A percentile compares a stretch with the other conserved stretches of the same genome.
Evolutionary conservation across 257 asterid species (phyloP).

Genomic region (Striga asiatica): DNA sequence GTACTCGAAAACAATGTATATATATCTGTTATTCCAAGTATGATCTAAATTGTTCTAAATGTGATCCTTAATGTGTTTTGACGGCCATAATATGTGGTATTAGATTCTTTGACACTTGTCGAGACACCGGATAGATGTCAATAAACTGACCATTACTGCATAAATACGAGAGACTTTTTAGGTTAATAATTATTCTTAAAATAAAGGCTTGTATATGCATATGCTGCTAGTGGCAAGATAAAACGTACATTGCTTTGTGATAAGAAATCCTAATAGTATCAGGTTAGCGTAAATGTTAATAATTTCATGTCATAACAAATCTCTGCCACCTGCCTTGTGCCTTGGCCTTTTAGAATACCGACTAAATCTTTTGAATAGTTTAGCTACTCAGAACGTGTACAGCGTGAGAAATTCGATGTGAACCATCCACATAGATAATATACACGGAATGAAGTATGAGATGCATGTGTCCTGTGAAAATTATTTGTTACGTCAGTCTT

Average conservation of each 20-base stretch:
- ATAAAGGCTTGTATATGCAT: background rate
- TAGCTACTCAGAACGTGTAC: background rate
- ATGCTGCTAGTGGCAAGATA: background rate
- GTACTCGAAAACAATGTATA: background rate
- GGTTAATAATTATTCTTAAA: background rate
- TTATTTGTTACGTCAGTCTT: background rate
- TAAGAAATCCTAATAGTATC: background rate
- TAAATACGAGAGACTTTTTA: background rate
- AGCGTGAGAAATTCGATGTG: background rate
- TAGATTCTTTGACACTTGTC: background rate
- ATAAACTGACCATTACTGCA: background rate
- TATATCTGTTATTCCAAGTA: background rate
- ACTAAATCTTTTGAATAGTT: background rate
- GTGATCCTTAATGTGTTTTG: slow-evolving; percentile 2
- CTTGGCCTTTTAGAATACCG: too few species aligned
- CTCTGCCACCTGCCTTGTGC: too few species aligned
- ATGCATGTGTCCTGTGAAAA: background rate
- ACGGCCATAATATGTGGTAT: background rate
- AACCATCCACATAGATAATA: background rate
- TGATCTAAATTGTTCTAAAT: background rate
- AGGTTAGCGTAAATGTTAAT: background rate
- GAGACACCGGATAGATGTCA: background rate
- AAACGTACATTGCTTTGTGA: background rate
- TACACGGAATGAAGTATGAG: background rate
- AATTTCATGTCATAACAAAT: background rate